phyloP scores from a whole-genome alignment of 2,329 filamentous ascomycete genomes.

The Byssoonygena ceratinophila region DNA sequence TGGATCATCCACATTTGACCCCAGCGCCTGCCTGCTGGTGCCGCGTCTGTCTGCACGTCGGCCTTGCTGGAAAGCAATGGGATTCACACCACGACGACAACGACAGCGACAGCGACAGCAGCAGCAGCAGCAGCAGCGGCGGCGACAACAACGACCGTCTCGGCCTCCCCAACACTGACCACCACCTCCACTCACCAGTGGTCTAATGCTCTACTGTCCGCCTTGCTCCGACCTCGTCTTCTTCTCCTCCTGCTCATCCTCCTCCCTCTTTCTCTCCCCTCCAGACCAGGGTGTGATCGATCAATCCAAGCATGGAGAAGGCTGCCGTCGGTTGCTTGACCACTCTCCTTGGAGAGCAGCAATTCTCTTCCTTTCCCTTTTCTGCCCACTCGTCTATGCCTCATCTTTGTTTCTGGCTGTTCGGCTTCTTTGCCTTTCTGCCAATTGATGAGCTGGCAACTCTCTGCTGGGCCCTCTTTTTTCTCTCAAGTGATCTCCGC shows the following conservation, averaged over 20 bases:
- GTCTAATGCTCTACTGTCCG: too few relatives aligned
- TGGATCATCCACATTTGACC: constrained; percentile 5
- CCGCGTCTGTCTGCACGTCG: constrained; percentile 23
- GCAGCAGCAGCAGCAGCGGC: too few relatives aligned
- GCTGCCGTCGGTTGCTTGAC: constrained; percentile 3
- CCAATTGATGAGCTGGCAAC: constrained; percentile 20
- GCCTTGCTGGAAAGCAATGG: constrained; percentile 16
- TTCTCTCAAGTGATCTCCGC: constrained; percentile 17
- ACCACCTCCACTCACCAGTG: too few relatives aligned
- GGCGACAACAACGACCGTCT: too few relatives aligned
- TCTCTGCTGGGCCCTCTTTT: constrained; percentile 22
- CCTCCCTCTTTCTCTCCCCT: neutral
- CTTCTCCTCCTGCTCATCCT: too few relatives aligned
- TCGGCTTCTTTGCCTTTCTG: constrained; percentile 16
- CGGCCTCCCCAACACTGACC: too few relatives aligned
- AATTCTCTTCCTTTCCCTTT: neutral
- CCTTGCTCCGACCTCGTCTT: too few relatives aligned
- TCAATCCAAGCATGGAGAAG: too few relatives aligned
- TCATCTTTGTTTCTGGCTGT: constrained; percentile 7
- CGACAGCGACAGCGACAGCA: too few relatives aligned
- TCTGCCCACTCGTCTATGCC: constrained; percentile 18
- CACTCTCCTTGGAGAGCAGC: constrained; percentile 1
- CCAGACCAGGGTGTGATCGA: too few relatives aligned
- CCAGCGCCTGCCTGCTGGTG: constrained; percentile 22
- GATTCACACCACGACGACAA: neutral